phyloP scores from a whole-genome alignment of 768 basidiomycete genomes.

The Mycena amicta region DNA sequence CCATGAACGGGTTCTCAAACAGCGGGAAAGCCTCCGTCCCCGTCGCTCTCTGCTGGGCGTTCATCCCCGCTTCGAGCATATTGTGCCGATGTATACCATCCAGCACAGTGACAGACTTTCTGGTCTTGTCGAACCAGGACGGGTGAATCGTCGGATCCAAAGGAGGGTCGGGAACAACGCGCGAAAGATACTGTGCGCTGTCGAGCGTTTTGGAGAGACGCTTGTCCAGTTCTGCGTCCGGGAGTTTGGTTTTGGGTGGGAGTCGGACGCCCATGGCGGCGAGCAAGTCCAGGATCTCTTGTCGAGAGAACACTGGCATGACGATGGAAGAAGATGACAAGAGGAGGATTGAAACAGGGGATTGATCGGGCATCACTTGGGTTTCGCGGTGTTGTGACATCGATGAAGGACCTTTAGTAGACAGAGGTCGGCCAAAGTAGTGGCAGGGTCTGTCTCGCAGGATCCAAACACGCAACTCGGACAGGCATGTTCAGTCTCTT shows the following conservation, averaged over 20 bases:
- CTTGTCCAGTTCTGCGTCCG: slow-evolving; percentile 16
- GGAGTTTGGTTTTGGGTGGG: slow-evolving; percentile 17
- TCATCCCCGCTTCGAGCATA: slow-evolving; percentile 5
- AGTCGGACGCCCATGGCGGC: slow-evolving; percentile 11
- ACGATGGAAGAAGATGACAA: neutral
- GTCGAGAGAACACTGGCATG: neutral
- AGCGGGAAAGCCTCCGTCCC: slow-evolving; percentile 10
- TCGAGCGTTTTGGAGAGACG: slow-evolving; percentile 17
- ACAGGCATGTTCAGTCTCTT: neutral
- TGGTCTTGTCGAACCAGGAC: slow-evolving; percentile 11
- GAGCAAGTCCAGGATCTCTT: neutral
- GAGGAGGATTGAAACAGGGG: neutral
- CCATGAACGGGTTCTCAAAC: slow-evolving; percentile 8
- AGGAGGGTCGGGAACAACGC: slow-evolving; percentile 5
- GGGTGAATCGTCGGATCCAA: slow-evolving; percentile 8
- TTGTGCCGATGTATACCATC: slow-evolving; percentile 15
- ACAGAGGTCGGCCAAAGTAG: neutral
- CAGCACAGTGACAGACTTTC: neutral
- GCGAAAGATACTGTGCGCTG: slow-evolving; percentile 13
- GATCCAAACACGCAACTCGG: neutral
- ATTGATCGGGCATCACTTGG: neutral
- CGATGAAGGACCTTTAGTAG: neutral
- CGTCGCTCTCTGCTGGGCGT: too few relatives aligned
- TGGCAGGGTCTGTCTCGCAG: neutral
- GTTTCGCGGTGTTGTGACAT: neutral